Evolutionary conservation across 2,329 filamentous ascomycete genomes (phyloP).

Genomic region (Endoconidiophora laricicola): DNA sequence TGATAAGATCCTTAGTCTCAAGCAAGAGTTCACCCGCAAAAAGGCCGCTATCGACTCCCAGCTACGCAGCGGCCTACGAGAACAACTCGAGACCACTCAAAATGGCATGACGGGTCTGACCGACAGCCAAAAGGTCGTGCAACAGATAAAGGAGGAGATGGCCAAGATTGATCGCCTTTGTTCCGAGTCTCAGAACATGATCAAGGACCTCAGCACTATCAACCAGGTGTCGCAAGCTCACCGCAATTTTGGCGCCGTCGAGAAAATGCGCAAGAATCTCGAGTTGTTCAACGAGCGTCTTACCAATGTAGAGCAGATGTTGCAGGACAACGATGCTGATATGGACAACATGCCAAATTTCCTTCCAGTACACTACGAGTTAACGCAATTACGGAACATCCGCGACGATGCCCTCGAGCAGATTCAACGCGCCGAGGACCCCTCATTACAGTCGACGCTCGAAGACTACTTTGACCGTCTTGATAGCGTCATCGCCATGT

Average conservation of each 20-base stretch:
- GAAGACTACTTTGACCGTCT: constrained; percentile 79
- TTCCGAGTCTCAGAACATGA: constrained; percentile 93
- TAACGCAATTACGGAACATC: constrained; percentile 84
- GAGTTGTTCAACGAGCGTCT: constrained; percentile 73
- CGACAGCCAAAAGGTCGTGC: constrained; percentile 81
- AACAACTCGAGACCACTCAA: constrained; percentile 90
- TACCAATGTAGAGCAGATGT: constrained; percentile 56
- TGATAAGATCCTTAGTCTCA: constrained; percentile 82
- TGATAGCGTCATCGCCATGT: constrained; percentile 80
- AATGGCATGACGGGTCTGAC: constrained; percentile 76
- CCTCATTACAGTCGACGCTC: constrained; percentile 61
- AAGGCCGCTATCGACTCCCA: constrained; percentile 83
- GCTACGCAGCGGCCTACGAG: constrained; percentile 70
- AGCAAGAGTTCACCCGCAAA: constrained; percentile 85
- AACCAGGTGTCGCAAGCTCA: constrained; percentile 87
- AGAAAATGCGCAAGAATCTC: constrained; percentile 82
- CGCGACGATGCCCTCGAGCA: constrained; percentile 94
- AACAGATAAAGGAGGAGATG: constrained; percentile 93
- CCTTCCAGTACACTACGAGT: constrained; percentile 74
- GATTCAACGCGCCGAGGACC: constrained; percentile 61
- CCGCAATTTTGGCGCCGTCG: constrained; percentile 85
- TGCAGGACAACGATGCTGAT: constrained; percentile 71
- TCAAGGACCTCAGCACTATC: constrained; percentile 87
- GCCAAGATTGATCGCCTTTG: constrained; percentile 96
- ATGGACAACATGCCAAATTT: constrained; percentile 84